phyloP scores from a whole-genome alignment of 2,329 filamentous ascomycete genomes.

The Penicillium sp. region DNA sequence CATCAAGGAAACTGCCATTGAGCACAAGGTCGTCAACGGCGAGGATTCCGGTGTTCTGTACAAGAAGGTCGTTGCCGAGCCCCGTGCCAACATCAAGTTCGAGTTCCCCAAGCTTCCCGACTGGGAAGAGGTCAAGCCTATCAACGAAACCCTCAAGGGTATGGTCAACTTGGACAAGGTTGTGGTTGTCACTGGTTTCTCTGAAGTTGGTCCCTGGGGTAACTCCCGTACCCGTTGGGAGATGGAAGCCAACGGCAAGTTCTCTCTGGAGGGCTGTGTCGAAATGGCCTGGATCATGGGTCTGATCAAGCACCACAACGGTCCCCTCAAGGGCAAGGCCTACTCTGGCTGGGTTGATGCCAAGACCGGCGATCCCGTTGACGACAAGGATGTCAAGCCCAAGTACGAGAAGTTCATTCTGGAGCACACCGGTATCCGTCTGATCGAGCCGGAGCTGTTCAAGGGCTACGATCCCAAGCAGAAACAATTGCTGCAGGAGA shows the following conservation, averaged over 20 bases:
- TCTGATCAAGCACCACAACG: slow-evolving; percentile 98
- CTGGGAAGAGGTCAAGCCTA: slow-evolving; percentile 92
- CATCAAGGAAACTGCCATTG: slow-evolving; percentile 91
- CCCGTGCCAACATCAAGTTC: slow-evolving; percentile 96
- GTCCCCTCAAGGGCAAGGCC: slow-evolving; percentile 89
- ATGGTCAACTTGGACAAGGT: slow-evolving; percentile 99
- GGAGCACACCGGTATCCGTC: slow-evolving; percentile 93
- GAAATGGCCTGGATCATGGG: slow-evolving; percentile 99
- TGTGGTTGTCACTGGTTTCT: slow-evolving; percentile 94
- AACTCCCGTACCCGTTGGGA: slow-evolving; percentile 98
- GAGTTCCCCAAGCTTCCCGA: slow-evolving; percentile 89
- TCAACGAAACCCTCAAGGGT: slow-evolving; percentile 86
- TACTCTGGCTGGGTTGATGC: slow-evolving; percentile 96
- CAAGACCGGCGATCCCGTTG: slow-evolving; percentile 92
- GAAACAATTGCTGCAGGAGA: slow-evolving; percentile 97
- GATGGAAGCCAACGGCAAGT: slow-evolving; percentile 96
- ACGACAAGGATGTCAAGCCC: slow-evolving; percentile 95
- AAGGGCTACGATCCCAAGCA: slow-evolving; percentile 96
- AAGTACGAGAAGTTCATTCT: slow-evolving; percentile 98
- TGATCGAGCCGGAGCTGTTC: slow-evolving; percentile 97
- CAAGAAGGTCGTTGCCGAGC: slow-evolving; percentile 91
- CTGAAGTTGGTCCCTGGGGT: slow-evolving; percentile 85
- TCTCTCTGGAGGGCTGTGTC: slow-evolving; percentile 95
- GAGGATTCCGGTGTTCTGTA: slow-evolving; percentile 90
- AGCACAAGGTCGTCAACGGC: slow-evolving; percentile 97